These are phyloP conservation scores for Syncephalastrum racemosum DNA, from an alignment of 371 early-diverging fungal genomes.

Conservation along the genomic window DNA sequence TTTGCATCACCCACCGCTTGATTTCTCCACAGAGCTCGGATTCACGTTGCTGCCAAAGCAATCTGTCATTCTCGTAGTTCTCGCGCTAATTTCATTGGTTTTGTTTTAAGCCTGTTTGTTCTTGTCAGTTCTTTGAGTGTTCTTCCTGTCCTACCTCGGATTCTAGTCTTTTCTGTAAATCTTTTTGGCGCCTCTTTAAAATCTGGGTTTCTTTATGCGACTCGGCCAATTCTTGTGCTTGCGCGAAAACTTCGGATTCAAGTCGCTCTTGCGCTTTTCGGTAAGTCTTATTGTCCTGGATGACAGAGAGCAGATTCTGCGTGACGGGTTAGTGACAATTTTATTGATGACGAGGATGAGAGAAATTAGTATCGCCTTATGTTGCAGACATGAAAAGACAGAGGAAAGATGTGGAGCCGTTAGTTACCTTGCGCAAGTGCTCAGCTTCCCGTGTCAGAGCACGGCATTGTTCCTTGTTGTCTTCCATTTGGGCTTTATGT, in stretches of 20 bases:
- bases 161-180: constrained; percentile 26
- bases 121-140: constrained; percentile 1
- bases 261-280: constrained; percentile 24
- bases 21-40: constrained; percentile 22
- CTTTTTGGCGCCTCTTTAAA: constrained; percentile 19
- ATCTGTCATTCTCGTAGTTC: constrained; percentile 30
- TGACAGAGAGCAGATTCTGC: constrained; percentile 19
- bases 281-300: constrained; percentile 25
- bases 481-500: constrained; percentile 22
- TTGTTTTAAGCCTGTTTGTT: constrained; percentile 2
- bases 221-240: constrained; percentile 22
- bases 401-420: neutral
- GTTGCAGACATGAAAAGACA: neutral
- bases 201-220: constrained; percentile 20
- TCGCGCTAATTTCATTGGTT: constrained; percentile 16
- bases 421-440: constrained; percentile 21
- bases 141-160: constrained; percentile 20
- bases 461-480: constrained; percentile 24
- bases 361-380: neutral
- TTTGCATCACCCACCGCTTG: constrained; percentile 12
- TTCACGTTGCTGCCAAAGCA: constrained; percentile 33
- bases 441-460: constrained; percentile 18
- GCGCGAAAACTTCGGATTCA: constrained; percentile 28
- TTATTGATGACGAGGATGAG: neutral
- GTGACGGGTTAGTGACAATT: neutral